phyloP scores from a whole-genome alignment of 208 protist species.

The Leishmania tarentolae region DNA sequence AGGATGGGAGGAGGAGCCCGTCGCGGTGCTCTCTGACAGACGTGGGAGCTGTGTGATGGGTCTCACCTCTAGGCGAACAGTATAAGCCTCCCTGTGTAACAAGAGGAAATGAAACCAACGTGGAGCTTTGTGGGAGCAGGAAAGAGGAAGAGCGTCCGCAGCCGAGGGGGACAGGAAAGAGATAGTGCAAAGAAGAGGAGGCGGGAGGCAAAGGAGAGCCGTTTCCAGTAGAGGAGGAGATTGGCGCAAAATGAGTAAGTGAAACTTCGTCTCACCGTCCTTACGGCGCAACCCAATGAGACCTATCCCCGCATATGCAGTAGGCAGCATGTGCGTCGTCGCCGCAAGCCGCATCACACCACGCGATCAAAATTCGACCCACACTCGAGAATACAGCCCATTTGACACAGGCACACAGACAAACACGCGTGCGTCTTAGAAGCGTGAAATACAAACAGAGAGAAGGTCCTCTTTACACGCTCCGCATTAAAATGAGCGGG shows the following conservation, averaged over 20 bases:
- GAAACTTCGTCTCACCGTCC: background rate
- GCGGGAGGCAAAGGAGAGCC: background rate
- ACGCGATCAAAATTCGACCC: background rate
- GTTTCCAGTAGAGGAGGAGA: too few species aligned
- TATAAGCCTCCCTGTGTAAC: background rate
- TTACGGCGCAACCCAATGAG: background rate
- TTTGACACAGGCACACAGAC: background rate
- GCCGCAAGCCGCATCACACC: background rate
- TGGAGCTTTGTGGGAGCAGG: background rate
- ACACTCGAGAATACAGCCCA: background rate
- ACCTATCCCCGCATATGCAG: too few species aligned
- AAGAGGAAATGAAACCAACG: background rate
- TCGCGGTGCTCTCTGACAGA: background rate
- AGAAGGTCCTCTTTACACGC: background rate
- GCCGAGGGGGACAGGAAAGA: background rate
- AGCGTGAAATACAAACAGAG: background rate
- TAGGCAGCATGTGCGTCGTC: background rate
- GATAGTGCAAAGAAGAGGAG: background rate
- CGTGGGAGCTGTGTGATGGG: background rate
- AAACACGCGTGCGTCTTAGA: background rate
- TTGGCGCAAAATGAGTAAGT: background rate
- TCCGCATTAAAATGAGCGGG: background rate
- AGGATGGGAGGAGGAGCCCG: background rate
- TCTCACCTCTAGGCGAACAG: background rate
- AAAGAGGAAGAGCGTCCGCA: background rate